Evolutionary conservation across 2,329 filamentous ascomycete species (phyloP).

Genomic region (Phialophora macrospora): DNA sequence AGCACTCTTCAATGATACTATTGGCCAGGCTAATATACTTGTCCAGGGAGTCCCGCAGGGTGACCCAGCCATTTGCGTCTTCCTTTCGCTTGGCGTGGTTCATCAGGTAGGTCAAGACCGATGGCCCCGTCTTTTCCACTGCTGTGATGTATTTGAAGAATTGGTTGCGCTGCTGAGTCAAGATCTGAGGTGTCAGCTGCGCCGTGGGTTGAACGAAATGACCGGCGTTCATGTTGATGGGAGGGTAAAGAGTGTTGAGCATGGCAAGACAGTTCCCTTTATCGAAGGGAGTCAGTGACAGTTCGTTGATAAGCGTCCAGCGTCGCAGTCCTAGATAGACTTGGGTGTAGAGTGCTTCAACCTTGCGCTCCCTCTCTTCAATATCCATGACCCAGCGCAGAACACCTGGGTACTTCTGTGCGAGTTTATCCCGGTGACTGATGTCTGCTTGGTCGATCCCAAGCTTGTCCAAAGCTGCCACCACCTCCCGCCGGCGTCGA

Average conservation of each 20-base stretch:
- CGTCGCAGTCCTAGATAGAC: slow-evolving; percentile 66
- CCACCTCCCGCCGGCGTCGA: slow-evolving; percentile 63
- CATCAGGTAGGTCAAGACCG: slow-evolving; percentile 60
- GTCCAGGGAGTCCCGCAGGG: slow-evolving; percentile 56
- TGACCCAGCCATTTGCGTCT: slow-evolving; percentile 62
- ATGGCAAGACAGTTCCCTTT: slow-evolving; percentile 70
- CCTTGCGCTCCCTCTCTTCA: slow-evolving; percentile 56
- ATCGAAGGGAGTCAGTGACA: slow-evolving; percentile 65
- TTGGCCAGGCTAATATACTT: slow-evolving; percentile 65
- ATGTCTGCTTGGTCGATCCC: slow-evolving; percentile 57
- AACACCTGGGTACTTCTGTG: slow-evolving; percentile 59
- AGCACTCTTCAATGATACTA: slow-evolving; percentile 65
- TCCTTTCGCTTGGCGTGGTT: slow-evolving; percentile 56
- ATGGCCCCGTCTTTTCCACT: slow-evolving; percentile 62
- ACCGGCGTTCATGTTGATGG: slow-evolving; percentile 48
- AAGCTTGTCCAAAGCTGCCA: slow-evolving; percentile 61
- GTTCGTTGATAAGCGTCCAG: slow-evolving; percentile 70
- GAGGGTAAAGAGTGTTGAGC: slow-evolving; percentile 70
- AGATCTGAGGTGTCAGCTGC: slow-evolving; percentile 57
- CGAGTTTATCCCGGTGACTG: slow-evolving; percentile 55
- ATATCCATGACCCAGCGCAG: slow-evolving; percentile 61
- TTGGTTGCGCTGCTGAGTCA: slow-evolving; percentile 63
- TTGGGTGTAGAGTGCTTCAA: slow-evolving; percentile 64
- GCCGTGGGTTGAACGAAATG: slow-evolving; percentile 54
- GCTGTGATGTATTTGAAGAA: slow-evolving; percentile 67